These are phyloP conservation scores for Balakata baccata DNA, from an alignment of 345 rosid species.

Conservation along the genomic window DNA sequence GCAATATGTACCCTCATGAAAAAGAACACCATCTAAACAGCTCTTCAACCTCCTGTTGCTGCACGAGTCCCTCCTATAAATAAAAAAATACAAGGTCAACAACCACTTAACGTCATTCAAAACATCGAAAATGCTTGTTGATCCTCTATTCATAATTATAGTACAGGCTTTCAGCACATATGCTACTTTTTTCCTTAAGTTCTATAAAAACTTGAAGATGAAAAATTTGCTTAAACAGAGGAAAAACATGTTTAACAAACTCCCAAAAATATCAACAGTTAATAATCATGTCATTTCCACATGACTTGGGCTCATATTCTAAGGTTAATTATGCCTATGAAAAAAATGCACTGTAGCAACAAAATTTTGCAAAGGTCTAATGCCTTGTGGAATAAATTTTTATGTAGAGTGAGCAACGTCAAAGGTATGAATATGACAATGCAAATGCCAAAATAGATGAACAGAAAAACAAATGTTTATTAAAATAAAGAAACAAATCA, in stretches of 20 bases:
- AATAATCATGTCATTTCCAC: neutral
- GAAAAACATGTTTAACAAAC: neutral
- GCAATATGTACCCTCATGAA: slow-evolving; percentile 22
- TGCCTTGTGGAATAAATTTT: neutral
- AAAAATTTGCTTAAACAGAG: neutral
- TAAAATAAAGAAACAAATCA: neutral
- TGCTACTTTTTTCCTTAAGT: neutral
- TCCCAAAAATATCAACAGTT: too few relatives aligned
- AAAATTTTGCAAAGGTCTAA: neutral
- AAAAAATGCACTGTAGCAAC: neutral
- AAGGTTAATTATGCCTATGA: neutral
- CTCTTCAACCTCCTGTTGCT: slow-evolving; percentile 46
- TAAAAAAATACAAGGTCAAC: slow-evolving; percentile 19
- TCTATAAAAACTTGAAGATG: neutral
- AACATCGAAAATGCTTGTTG: too few relatives aligned
- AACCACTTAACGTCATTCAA: neutral
- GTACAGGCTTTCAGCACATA: neutral
- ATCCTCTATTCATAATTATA: neutral
- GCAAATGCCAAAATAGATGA: neutral
- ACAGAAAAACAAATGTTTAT: neutral
- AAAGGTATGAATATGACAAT: neutral
- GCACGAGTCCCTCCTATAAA: slow-evolving; percentile 43
- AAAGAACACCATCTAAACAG: slow-evolving; percentile 20
- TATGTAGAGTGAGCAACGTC: neutral
- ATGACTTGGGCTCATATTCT: neutral